These are phyloP conservation scores for Acorus gramineus DNA, from an alignment of 106 monocot species.

Conservation along the genomic window DNA sequence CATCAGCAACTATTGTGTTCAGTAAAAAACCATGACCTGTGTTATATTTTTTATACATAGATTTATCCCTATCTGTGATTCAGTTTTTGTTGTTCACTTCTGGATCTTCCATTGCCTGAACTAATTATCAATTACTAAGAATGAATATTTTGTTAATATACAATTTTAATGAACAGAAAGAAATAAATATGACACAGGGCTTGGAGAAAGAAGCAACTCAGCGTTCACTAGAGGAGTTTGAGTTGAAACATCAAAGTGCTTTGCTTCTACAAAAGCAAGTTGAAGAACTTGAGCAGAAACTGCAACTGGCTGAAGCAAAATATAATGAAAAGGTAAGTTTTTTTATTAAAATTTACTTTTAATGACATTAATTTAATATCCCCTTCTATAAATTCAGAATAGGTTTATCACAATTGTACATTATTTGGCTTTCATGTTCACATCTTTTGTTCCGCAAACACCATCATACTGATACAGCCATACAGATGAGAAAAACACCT, in stretches of 20 bases:
- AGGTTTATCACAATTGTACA: neutral
- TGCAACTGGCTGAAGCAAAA: conserved; percentile 34
- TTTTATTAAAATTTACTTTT: neutral
- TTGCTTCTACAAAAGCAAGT: conserved; percentile 36
- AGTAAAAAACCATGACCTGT: too few relatives aligned
- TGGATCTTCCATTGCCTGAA: too few relatives aligned
- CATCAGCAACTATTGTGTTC: too few relatives aligned
- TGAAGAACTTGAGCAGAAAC: conserved; percentile 37
- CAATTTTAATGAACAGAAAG: conserved; percentile 26
- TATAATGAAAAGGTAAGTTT: conserved; percentile 38
- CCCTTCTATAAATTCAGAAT: neutral
- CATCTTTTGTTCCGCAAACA: too few relatives aligned
- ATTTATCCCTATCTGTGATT: too few relatives aligned
- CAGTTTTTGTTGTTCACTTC: too few relatives aligned
- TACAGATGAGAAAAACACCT: too few relatives aligned
- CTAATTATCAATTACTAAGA: too few relatives aligned
- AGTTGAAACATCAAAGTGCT: conserved; percentile 23
- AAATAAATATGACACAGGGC: conserved; percentile 24
- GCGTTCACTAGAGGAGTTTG: conserved; percentile 22
- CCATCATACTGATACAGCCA: too few relatives aligned
- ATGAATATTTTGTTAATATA: too few relatives aligned
- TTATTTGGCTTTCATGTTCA: too few relatives aligned
- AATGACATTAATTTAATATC: neutral
- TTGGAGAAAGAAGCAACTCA: conserved; percentile 31
- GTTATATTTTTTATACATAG: conserved; percentile 3